Evolutionary conservation across 164 flowering plant species (phyloP).

Genomic region (Vitis labrusca): DNA sequence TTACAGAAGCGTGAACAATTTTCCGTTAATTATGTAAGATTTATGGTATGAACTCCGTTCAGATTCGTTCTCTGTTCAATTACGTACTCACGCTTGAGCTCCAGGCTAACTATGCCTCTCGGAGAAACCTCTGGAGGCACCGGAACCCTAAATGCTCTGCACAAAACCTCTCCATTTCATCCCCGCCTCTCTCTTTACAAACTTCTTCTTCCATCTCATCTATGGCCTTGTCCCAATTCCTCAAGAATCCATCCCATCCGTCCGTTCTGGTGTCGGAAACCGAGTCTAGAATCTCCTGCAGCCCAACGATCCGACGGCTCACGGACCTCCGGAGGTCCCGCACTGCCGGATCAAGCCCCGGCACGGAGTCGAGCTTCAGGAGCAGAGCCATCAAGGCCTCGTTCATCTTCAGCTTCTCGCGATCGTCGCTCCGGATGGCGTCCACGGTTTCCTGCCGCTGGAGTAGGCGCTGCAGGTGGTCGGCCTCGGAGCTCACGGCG

Average conservation of each 20-base stretch:
- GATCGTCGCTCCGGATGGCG: slow-evolving; percentile 50
- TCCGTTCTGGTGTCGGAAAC: slow-evolving; percentile 32
- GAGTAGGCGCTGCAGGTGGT: slow-evolving; percentile 45
- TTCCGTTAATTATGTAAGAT: too few species aligned
- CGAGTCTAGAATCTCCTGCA: slow-evolving; percentile 83
- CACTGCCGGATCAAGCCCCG: slow-evolving; percentile 61
- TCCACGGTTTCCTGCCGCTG: slow-evolving; percentile 90
- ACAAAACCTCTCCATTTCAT: slow-evolving; percentile 72
- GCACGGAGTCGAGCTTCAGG: slow-evolving; percentile 72
- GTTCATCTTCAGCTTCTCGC: slow-evolving; percentile 61
- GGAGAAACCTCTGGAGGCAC: slow-evolving; percentile 70
- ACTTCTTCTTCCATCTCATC: slow-evolving; percentile 45
- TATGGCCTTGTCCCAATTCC: slow-evolving; percentile 58
- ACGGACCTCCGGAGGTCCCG: slow-evolving; percentile 71
- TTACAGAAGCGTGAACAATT: too few species aligned
- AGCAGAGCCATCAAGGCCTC: slow-evolving; percentile 80
- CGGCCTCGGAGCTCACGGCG: slow-evolving; percentile 51
- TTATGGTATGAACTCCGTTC: too few species aligned
- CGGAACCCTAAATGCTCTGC: slow-evolving; percentile 70
- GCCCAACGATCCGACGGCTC: slow-evolving; percentile 77
- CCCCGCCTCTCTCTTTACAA: slow-evolving; percentile 53
- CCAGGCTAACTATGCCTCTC: slow-evolving; percentile 23
- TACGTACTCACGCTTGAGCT: too few species aligned
- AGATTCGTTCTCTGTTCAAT: too few species aligned
- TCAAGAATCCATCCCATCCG: slow-evolving; percentile 25